A percentile compares a stretch with the other conserved stretches of the same genome.
phyloP scores from a whole-genome alignment of 352 stramenopile species.

The Phytophthora fragariae region DNA sequence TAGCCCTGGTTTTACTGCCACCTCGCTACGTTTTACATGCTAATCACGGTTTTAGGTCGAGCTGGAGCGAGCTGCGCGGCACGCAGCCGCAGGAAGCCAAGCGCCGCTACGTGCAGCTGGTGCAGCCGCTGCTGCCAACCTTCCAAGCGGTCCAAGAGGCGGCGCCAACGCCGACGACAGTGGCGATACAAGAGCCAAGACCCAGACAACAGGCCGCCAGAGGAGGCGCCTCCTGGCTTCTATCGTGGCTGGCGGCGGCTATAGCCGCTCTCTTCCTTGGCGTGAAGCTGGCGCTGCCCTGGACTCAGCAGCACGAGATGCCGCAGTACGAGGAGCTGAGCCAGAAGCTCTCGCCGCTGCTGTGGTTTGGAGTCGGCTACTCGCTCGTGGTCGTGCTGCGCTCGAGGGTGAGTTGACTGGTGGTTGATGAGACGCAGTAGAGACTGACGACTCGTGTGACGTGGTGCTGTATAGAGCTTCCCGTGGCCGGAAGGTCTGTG shows the following conservation, averaged over 20 bases:
- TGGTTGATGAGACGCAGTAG: background rate
- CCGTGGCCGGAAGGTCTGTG: constrained; percentile 61
- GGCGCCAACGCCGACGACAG: background rate
- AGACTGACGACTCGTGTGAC: constrained; percentile 1
- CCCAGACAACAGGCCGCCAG: no score
- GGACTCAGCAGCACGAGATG: constrained; percentile 28
- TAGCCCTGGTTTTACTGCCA: background rate
- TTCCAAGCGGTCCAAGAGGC: constrained; percentile 43
- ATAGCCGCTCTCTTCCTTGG: constrained; percentile 14
- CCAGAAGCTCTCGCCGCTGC: constrained; percentile 46
- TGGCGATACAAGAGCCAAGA: background rate
- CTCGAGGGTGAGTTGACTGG: constrained; percentile 38
- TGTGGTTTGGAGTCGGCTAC: constrained; percentile 72
- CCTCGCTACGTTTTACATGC: constrained; percentile 3
- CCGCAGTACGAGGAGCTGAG: constrained; percentile 30
- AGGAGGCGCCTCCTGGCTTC: background rate
- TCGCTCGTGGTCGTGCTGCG: constrained; percentile 52
- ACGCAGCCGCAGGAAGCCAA: constrained; percentile 49
- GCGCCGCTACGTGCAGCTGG: constrained; percentile 59
- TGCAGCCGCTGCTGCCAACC: constrained; percentile 55
- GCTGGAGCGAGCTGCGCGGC: constrained; percentile 52
- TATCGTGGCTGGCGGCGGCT: constrained; percentile 7
- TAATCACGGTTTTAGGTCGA: constrained; percentile 48
- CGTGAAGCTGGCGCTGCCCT: constrained; percentile 32
- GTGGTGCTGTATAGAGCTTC: constrained; percentile 45